Conservation (phyloP, 768 basidiomycete genomes). For the Leccinum truebloodii region DNA sequence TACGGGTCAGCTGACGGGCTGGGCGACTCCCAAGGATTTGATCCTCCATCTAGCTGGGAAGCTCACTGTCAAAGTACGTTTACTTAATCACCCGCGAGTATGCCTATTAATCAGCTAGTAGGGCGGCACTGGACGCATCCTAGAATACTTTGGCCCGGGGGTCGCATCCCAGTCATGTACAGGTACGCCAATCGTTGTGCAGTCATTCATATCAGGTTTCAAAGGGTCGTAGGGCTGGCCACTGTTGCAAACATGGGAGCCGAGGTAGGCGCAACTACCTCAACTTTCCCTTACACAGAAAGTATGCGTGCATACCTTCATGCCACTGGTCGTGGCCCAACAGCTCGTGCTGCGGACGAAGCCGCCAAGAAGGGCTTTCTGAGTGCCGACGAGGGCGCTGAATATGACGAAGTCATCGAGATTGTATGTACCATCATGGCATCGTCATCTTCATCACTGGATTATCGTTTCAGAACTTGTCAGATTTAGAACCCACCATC, state of each 20-base stretch:
- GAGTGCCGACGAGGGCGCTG: conserved; percentile 78
- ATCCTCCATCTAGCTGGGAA: conserved; percentile 93
- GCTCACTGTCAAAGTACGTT: conserved; percentile 84
- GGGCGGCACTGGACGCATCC: conserved; percentile 95
- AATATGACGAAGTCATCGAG: conserved; percentile 95
- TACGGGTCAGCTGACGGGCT: conserved; percentile 83
- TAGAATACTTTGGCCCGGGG: conserved; percentile 97
- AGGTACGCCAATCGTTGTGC: conserved; percentile 43
- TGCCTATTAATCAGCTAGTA: conserved; percentile 31
- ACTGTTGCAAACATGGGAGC: conserved; percentile 99
- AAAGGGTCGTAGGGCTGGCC: conserved; percentile 61
- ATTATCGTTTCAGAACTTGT: conserved; percentile 63
- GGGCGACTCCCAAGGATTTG: conserved; percentile 95
- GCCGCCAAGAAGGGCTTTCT: conserved; percentile 81
- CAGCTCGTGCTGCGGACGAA: conserved; percentile 83
- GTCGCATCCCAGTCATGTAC: conserved; percentile 90
- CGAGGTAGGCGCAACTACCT: conserved; percentile 99
- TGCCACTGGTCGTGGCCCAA: conserved; percentile 85
- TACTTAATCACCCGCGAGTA: not conserved
- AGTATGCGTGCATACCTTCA: conserved; percentile 88
- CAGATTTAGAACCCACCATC: conserved; percentile 85
- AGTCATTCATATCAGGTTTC: not conserved
- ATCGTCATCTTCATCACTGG: not conserved
- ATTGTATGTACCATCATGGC: conserved; percentile 56
- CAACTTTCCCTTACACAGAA: conserved; percentile 93